These are phyloP conservation scores for Venustampulla echinocandica DNA, from an alignment of 495 filamentous ascomycete species.

Conservation along the genomic window DNA sequence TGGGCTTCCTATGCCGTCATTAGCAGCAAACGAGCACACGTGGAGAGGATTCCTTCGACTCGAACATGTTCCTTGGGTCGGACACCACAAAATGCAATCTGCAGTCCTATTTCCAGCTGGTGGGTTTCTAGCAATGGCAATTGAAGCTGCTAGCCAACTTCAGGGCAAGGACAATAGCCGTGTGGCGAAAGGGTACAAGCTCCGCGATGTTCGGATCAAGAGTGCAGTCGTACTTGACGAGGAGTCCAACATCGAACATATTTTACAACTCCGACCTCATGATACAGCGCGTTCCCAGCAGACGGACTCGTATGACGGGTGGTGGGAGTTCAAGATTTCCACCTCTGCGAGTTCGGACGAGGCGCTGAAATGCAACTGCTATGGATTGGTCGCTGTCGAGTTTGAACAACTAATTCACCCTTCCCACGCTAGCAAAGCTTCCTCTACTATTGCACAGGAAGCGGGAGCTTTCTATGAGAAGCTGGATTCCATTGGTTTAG, in stretches of 20 bases:
- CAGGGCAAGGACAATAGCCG: too few relatives aligned
- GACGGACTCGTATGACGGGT: too few relatives aligned
- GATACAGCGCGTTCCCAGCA: conserved; percentile 20
- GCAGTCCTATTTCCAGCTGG: conserved; percentile 29
- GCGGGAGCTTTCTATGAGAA: too few relatives aligned
- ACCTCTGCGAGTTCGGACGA: conserved; percentile 14
- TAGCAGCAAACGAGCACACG: conserved; percentile 17
- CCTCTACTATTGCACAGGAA: too few relatives aligned
- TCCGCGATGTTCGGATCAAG: conserved; percentile 11
- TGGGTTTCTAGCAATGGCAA: conserved; percentile 36
- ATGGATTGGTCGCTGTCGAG: conserved; percentile 2
- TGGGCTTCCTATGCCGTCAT: conserved; percentile 17
- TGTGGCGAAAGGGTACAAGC: too few relatives aligned
- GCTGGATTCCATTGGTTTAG: too few relatives aligned
- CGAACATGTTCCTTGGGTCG: conserved; percentile 16
- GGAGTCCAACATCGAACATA: conserved; percentile 22
- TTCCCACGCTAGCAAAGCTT: too few relatives aligned
- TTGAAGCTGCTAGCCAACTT: conserved; percentile 20
- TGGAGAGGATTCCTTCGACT: conserved; percentile 28
- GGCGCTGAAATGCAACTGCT: not conserved
- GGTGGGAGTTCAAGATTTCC: conserved; percentile 28
- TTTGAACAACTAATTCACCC: too few relatives aligned
- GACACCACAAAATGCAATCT: conserved; percentile 14
- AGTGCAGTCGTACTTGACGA: conserved; percentile 30
- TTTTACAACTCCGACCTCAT: conserved; percentile 17